These are phyloP conservation scores for Termitomyces sp. DNA, from an alignment of 768 basidiomycete genomes.

Conservation along the genomic window DNA sequence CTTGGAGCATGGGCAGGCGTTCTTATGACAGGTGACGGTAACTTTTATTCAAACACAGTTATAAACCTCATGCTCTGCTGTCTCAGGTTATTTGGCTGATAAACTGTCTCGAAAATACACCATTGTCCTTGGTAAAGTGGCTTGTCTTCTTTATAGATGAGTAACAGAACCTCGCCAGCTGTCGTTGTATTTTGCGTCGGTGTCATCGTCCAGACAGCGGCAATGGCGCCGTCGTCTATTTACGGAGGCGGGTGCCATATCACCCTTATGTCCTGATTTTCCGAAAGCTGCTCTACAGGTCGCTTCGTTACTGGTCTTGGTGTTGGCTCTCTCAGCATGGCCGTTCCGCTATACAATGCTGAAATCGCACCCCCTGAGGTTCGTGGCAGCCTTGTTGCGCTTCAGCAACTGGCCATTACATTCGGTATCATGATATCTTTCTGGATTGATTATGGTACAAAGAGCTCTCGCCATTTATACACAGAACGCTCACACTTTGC, in stretches of 20 bases:
- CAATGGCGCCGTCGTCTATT: conserved; percentile 52
- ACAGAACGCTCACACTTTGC: conserved; percentile 39
- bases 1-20: conserved; percentile 76
- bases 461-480: neutral
- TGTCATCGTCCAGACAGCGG: conserved; percentile 67
- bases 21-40: conserved; percentile 49
- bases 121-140: conserved; percentile 45
- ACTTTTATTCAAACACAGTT: neutral
- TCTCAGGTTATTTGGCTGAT: conserved; percentile 56
- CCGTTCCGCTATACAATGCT: conserved; percentile 75
- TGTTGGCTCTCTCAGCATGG: conserved; percentile 77
- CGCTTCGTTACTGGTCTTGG: conserved; percentile 78
- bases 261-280: neutral
- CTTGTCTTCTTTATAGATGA: neutral
- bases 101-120: conserved; percentile 70
- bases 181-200: conserved; percentile 62
- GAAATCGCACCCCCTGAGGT: conserved; percentile 77
- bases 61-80: neutral
- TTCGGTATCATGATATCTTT: conserved; percentile 70
- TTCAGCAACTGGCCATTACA: conserved; percentile 80
- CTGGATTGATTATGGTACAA: conserved; percentile 45
- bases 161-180: conserved; percentile 30
- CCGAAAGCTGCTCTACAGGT: conserved; percentile 27
- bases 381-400: conserved; percentile 72
- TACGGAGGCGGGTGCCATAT: conserved; percentile 41